These are phyloP conservation scores for Hyphopichia homilentoma DNA, from an alignment of 805 yeast species.

Conservation along the genomic window DNA sequence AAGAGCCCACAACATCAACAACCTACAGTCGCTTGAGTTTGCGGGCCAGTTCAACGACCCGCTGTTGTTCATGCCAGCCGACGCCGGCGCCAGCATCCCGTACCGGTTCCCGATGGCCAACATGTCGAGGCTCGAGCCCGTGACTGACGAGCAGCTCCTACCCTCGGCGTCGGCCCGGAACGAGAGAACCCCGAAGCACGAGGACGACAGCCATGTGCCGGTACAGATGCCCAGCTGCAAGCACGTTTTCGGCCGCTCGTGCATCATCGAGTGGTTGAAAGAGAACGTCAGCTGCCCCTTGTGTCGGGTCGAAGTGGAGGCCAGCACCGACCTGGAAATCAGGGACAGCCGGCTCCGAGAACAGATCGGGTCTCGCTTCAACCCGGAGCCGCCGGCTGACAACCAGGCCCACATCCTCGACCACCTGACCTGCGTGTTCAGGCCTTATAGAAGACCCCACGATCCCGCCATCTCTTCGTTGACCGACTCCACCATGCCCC, in stretches of 20 bases:
- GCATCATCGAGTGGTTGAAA: slow-evolving; percentile 40
- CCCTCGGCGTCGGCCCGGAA: slow-evolving; percentile 14
- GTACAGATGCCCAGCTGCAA: slow-evolving; percentile 40
- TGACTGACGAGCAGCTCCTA: slow-evolving; percentile 18
- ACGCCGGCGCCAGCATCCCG: slow-evolving; percentile 19
- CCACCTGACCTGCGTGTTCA: slow-evolving; percentile 34
- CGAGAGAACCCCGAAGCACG: slow-evolving; percentile 6
- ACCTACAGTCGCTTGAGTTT: slow-evolving; percentile 7
- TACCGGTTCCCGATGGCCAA: slow-evolving; percentile 25
- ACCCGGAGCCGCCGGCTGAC: slow-evolving; percentile 14
- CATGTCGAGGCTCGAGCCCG: slow-evolving; percentile 14
- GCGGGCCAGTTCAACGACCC: slow-evolving; percentile 25
- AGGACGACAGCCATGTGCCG: slow-evolving; percentile 24
- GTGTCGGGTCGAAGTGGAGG: slow-evolving; percentile 36
- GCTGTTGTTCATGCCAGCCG: slow-evolving; percentile 28
- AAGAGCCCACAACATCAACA: slow-evolving; percentile 1
- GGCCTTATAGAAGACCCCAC: slow-evolving; percentile 33
- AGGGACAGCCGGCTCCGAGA: slow-evolving; percentile 7
- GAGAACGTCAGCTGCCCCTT: slow-evolving; percentile 38
- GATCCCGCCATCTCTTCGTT: slow-evolving; percentile 34
- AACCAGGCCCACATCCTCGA: slow-evolving; percentile 20
- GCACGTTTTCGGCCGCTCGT: slow-evolving; percentile 38
- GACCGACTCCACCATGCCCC: slow-evolving; percentile 34
- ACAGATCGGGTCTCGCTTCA: slow-evolving; percentile 12
- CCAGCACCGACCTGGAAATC: slow-evolving; percentile 12